Evolutionary conservation across 2,329 filamentous ascomycete genomes (phyloP).

Genomic region (Phaeosphaeria sp.): DNA sequence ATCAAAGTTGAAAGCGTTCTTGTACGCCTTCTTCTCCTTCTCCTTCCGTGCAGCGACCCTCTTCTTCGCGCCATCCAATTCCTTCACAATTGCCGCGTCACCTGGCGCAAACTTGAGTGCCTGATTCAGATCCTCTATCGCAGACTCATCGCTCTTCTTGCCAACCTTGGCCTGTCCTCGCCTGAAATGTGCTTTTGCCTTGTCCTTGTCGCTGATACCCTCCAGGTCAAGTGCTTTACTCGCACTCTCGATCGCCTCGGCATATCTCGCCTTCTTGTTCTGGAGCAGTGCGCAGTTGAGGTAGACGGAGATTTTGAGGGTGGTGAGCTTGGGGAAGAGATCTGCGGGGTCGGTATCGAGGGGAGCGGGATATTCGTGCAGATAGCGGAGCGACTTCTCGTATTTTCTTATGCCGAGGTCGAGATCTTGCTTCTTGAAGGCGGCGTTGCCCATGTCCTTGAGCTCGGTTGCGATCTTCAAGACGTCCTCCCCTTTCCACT

Average conservation of each 20-base stretch:
- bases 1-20: conserved; percentile 77
- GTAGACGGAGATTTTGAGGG: conserved; percentile 84
- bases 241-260: conserved; percentile 73
- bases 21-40: conserved; percentile 91
- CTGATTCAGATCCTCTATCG: conserved; percentile 56
- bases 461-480: conserved; percentile 81
- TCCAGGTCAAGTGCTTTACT: conserved; percentile 73
- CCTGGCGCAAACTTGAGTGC: conserved; percentile 62
- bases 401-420: conserved; percentile 84
- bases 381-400: conserved; percentile 87
- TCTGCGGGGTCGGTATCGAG: conserved; percentile 73
- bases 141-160: conserved; percentile 84
- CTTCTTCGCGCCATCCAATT: conserved; percentile 80
- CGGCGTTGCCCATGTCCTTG: conserved; percentile 91
- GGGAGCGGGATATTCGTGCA: conserved; percentile 80
- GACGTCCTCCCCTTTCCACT: conserved; percentile 71
- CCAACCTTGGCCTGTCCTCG: conserved; percentile 77
- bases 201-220: conserved; percentile 72
- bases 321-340: conserved; percentile 69
- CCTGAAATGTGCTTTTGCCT: conserved; percentile 88
- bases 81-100: conserved; percentile 76
- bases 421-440: conserved; percentile 82
- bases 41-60: conserved; percentile 73
- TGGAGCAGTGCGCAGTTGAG: conserved; percentile 87
- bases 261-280: conserved; percentile 77